Evolutionary conservation across 2,329 filamentous ascomycete genomes (phyloP).

Genomic region (Fusarium ambrosium): DNA sequence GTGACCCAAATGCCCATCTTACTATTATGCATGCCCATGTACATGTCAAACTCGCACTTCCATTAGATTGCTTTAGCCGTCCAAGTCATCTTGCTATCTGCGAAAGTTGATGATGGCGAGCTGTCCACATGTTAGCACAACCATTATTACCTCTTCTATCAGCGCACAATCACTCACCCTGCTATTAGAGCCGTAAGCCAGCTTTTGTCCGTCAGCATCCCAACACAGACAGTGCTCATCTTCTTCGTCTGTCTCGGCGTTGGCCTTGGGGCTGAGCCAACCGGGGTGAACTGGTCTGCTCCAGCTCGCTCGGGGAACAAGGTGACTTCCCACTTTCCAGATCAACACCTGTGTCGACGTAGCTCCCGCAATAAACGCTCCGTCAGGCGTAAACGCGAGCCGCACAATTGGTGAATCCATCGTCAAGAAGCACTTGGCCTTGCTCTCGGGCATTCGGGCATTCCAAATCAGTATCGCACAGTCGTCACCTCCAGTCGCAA

Average conservation of each 20-base stretch:
- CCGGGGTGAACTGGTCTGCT: conserved; percentile 66
- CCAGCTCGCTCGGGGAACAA: conserved; percentile 72
- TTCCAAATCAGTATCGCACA: conserved; percentile 75
- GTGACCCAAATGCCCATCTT: conserved; percentile 11
- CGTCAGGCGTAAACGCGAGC: conserved; percentile 73
- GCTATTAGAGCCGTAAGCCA: conserved; percentile 74
- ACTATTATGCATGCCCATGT: conserved; percentile 1
- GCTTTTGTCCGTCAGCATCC: conserved; percentile 72
- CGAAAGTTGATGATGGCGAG: conserved; percentile 67
- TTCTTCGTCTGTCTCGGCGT: conserved; percentile 68
- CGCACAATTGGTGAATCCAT: conserved; percentile 71
- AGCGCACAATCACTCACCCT: conserved; percentile 62
- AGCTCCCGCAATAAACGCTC: conserved; percentile 72
- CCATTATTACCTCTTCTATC: no score
- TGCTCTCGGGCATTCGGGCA: conserved; percentile 66
- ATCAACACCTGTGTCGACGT: conserved; percentile 71
- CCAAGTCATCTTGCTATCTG: conserved; percentile 47
- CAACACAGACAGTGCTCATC: conserved; percentile 73
- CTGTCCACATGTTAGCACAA: conserved; percentile 47
- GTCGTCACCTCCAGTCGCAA: conserved; percentile 74
- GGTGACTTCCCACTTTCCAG: conserved; percentile 73
- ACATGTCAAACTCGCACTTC: neutral
- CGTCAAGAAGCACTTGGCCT: conserved; percentile 71
- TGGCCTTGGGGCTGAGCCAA: conserved; percentile 70
- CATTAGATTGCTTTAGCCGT: neutral